Evolutionary conservation across 345 rosid genomes (phyloP).

Genomic region (Boechera stricta): DNA sequence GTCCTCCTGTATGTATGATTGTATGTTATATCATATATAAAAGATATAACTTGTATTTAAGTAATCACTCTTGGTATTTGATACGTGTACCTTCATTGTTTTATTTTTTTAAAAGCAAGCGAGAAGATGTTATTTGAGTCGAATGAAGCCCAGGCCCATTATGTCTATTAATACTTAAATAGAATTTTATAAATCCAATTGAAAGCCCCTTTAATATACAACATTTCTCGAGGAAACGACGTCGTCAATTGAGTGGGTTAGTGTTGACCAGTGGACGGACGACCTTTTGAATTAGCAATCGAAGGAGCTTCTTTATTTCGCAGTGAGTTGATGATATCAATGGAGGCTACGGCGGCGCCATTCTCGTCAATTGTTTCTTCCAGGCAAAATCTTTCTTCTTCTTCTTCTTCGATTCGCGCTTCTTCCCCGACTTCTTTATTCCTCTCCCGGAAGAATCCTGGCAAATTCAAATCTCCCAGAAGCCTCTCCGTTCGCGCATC

Average conservation of each 20-base stretch:
- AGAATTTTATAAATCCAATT: not conserved
- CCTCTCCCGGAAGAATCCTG: constrained; percentile 28
- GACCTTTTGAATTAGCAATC: constrained; percentile 30
- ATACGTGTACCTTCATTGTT: too few species aligned
- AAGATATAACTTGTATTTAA: too few species aligned
- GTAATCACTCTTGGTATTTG: too few species aligned
- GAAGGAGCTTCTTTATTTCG: not conserved
- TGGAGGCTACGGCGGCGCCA: constrained; percentile 48
- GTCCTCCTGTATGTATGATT: not conserved
- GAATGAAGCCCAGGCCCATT: not conserved
- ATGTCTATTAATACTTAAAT: not conserved
- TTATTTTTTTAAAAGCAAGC: too few species aligned
- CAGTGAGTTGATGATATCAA: constrained; percentile 27
- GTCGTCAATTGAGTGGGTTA: not conserved
- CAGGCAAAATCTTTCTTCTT: constrained; percentile 4
- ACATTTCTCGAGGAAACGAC: not conserved
- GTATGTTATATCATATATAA: not conserved
- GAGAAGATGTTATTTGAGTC: not conserved
- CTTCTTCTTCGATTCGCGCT: constrained; percentile 13
- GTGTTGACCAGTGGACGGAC: not conserved
- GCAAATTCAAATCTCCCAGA: constrained; percentile 49
- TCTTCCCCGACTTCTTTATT: constrained; percentile 47
- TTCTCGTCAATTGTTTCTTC: constrained; percentile 29
- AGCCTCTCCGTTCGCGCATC: constrained; percentile 65
- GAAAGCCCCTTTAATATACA: not conserved